Percentiles rank a stretch among this genome's conserved stretches.
Conservation (phyloP, 1,284 basidiomycete genomes). For the Trametes polyzona region DNA sequence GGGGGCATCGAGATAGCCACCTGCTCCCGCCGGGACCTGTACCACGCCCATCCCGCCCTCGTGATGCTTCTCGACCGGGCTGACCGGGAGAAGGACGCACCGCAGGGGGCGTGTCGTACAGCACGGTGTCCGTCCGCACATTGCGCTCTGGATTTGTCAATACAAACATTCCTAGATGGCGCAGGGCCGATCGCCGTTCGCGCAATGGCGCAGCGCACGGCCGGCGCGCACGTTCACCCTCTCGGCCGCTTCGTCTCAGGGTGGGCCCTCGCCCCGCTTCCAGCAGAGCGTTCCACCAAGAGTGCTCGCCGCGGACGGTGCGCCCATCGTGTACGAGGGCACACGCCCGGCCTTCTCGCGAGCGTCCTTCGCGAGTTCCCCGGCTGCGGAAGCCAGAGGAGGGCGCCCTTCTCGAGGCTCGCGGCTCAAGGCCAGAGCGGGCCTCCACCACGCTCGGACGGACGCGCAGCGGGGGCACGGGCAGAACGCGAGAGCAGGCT, state of each 20-base stretch:
- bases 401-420: not conserved
- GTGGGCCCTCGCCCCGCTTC: not conserved
- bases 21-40: not conserved
- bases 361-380: not conserved
- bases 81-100: slow-evolving; percentile 4
- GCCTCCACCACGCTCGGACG: not conserved
- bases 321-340: not conserved
- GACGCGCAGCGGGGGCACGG: not conserved
- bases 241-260: slow-evolving; percentile 9
- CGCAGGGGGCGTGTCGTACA: not conserved
- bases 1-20: not conserved
- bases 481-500: no score
- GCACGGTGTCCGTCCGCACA: slow-evolving; percentile 8
- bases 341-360: not conserved
- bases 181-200: not conserved
- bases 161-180: slow-evolving; percentile 28
- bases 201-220: not conserved
- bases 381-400: not conserved
- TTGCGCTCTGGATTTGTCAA: slow-evolving; percentile 16
- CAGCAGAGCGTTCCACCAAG: not conserved
- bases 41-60: not conserved
- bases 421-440: slow-evolving; percentile 9
- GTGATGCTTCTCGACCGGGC: slow-evolving; percentile 8
- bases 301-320: no score
- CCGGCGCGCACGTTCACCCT: not conserved